Base-by-base conservation (phyloP, 257 asterid genomes). In the Parsonsia alboflavescens region DNA sequence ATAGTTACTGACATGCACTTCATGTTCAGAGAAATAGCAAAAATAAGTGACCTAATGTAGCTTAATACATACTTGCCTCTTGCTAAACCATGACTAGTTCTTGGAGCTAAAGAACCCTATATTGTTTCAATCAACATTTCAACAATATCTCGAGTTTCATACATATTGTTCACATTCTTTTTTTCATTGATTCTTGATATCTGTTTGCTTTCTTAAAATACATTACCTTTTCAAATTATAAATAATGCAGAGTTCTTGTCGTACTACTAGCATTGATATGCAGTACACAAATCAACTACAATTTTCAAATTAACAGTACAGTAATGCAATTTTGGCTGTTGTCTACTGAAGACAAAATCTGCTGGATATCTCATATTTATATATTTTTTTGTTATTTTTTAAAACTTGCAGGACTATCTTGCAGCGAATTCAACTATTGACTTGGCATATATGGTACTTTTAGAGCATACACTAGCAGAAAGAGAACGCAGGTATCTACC, bases 401-500 rank as follows among this genome's bases (percentile, higher is more conserved):
- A 17, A 61, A 30, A 13, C 28, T 85, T 75, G 78, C 90, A 95
- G 99, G 99, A 95, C 80, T 95, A 95, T 81, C 75, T 95, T 85
- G 96, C 98, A 71, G 69, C 90, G 75, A 84, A 75, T 77, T 79
- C 88, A 68, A 90, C 99, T 56, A 77, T 85, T 73, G 99, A 95
- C 82, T 82, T 90, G 89, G 97, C 98, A 28, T 95, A 95, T 88
- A 92, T 88, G 53, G 93, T 92, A 88, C 91, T 95, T 76, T 85
- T 95, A 80, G 99, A 95, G 70, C 98, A 95, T 88, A 95, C 99
- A 50, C 93, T 95, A 50, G 96, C 98, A 46, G 99, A 95, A 86
- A 85, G 97, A 75, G 99, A 95, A 45, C 96, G 99, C 81, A 95
- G 99, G 99, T 95, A 86, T 54, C 26, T 36, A 30, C 39, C 49